These are phyloP conservation scores for Pseudogymnoascus sp. DNA, from an alignment of 2,329 filamentous ascomycete genomes.

Conservation along the genomic window DNA sequence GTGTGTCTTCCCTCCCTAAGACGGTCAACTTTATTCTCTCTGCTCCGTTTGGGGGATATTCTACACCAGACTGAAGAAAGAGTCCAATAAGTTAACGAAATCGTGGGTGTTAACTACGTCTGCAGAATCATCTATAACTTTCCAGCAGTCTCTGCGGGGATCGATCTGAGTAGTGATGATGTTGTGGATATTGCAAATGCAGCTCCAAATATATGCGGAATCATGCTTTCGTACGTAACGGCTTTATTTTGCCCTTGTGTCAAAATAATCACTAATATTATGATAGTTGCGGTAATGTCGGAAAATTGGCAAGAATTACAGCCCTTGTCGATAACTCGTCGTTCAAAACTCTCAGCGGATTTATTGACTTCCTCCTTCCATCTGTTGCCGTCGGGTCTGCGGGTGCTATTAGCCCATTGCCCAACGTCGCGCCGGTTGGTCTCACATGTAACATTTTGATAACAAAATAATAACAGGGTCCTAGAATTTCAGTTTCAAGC, in stretches of 20 bases:
- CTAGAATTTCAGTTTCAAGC: slow-evolving; percentile 18
- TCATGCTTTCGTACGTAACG: slow-evolving; percentile 18
- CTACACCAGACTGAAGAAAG: not conserved
- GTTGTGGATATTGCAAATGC: slow-evolving; percentile 21
- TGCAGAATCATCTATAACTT: slow-evolving; percentile 26
- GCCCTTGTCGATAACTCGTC: slow-evolving; percentile 17
- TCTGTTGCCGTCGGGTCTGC: slow-evolving; percentile 21
- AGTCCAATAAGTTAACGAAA: not conserved
- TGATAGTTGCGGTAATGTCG: slow-evolving; percentile 21
- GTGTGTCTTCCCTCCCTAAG: slow-evolving; percentile 13
- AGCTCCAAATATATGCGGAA: slow-evolving; percentile 23
- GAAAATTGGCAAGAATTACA: slow-evolving; percentile 23
- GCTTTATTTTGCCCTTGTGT: not conserved
- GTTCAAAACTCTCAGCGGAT: slow-evolving; percentile 23
- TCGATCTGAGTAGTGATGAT: slow-evolving; percentile 24
- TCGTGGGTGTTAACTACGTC: not conserved
- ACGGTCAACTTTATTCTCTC: not conserved
- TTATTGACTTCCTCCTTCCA: slow-evolving; percentile 28
- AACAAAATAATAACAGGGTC: not conserved
- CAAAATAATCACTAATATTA: slow-evolving; percentile 5
- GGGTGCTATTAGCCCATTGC: slow-evolving; percentile 17
- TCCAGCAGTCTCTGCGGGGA: slow-evolving; percentile 21
- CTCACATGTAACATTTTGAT: not conserved
- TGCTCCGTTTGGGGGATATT: too few species aligned
- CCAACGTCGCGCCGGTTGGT: slow-evolving; percentile 19